These are phyloP conservation scores for Closterium sp. DNA, from an alignment of 139 green algal genomes.

Conservation along the genomic window DNA sequence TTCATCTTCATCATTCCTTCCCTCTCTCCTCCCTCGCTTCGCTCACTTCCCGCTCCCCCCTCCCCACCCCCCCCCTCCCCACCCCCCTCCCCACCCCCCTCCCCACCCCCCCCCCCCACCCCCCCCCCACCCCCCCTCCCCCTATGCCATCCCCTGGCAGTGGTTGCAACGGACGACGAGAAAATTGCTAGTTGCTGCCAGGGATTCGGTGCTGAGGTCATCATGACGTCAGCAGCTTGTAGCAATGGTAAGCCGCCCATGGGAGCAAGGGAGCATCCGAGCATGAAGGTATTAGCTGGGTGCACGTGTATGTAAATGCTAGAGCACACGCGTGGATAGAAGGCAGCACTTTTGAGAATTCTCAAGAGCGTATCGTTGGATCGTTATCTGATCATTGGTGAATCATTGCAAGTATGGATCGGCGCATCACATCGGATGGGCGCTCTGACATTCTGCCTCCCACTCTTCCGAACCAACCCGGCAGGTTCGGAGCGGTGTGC, in stretches of 20 bases:
- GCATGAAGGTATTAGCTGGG: not conserved
- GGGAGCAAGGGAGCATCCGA: not conserved
- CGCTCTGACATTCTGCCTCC: not conserved
- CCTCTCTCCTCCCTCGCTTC: not conserved
- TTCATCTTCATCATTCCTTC: not conserved
- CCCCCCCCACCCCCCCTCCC: not conserved
- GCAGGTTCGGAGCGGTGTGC: conserved; percentile 65
- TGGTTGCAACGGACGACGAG: conserved; percentile 76
- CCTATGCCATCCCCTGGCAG: not conserved
- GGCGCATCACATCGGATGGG: no score
- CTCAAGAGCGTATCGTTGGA: not conserved
- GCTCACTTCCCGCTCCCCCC: not conserved
- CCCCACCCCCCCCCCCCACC: not conserved
- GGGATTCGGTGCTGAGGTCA: conserved; percentile 60
- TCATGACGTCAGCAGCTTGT: conserved; percentile 65
- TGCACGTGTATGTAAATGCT: not conserved
- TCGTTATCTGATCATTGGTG: no score
- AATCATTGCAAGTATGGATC: no score
- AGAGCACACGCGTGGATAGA: not conserved
- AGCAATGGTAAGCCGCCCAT: conserved; percentile 57
- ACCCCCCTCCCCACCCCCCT: not conserved
- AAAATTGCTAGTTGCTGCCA: conserved; percentile 60
- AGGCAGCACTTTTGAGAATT: not conserved
- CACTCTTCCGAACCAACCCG: not conserved
- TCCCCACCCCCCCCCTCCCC: not conserved